A percentile compares a stretch with the other conserved stretches of the same genome.
phyloP scores from a whole-genome alignment of 768 basidiomycete species.

The Coprinopsis strossmayeri region DNA sequence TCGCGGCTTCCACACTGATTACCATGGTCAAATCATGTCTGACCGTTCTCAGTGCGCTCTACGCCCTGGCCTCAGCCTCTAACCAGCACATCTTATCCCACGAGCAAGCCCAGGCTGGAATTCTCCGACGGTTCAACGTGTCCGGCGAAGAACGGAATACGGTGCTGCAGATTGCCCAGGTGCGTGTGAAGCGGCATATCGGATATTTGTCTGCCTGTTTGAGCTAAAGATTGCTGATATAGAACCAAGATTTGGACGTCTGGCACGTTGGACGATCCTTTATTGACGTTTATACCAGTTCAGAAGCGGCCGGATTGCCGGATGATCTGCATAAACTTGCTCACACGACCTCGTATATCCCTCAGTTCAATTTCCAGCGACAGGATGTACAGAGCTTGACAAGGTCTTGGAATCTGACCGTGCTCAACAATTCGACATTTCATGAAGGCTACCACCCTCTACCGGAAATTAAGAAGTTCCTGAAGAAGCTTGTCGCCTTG shows the following conservation, averaged over 20 bases:
- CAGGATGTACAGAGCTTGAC: slow-evolving; percentile 8
- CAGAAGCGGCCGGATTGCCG: slow-evolving; percentile 15
- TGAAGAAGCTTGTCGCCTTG: slow-evolving; percentile 36
- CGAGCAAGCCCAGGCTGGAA: no score
- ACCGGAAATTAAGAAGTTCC: slow-evolving; percentile 45
- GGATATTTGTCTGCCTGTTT: neutral
- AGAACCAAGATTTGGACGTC: slow-evolving; percentile 42
- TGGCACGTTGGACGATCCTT: slow-evolving; percentile 42
- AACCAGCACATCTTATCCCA: no score
- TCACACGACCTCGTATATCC: slow-evolving; percentile 16
- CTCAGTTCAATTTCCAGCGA: neutral
- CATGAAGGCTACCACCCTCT: slow-evolving; percentile 50
- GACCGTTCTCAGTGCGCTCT: no score
- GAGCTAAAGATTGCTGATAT: neutral
- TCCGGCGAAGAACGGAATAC: neutral
- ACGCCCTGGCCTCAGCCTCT: no score
- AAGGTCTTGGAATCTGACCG: slow-evolving; percentile 24
- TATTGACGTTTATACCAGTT: slow-evolving; percentile 44
- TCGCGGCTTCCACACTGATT: no score
- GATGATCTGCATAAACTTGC: slow-evolving; percentile 17
- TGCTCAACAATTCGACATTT: slow-evolving; percentile 31
- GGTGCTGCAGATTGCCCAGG: slow-evolving; percentile 7
- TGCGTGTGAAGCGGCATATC: neutral
- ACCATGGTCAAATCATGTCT: no score
- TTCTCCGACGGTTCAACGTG: slow-evolving; percentile 10